Evolutionary conservation across 2,329 filamentous ascomycete species (phyloP).

Genomic region (Didymella pomorum): DNA sequence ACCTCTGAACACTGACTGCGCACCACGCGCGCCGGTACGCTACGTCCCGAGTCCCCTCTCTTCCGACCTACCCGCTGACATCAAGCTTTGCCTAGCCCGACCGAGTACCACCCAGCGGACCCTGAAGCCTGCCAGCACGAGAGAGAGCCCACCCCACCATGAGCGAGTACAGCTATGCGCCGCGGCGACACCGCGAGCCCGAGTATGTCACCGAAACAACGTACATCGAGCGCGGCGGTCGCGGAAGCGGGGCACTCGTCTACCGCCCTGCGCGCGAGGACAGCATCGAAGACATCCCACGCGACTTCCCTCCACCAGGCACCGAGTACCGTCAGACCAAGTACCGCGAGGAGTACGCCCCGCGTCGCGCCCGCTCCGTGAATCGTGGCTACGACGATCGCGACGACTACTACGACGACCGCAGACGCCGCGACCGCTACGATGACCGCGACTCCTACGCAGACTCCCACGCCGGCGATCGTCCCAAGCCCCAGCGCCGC

Average conservation of each 20-base stretch:
- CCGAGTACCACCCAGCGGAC: conserved; percentile 20
- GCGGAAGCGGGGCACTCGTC: conserved; percentile 55
- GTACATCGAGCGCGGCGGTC: conserved; percentile 60
- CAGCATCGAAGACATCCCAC: conserved; percentile 83
- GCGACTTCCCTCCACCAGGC: conserved; percentile 81
- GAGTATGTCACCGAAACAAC: conserved; percentile 61
- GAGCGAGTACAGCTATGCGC: conserved; percentile 61
- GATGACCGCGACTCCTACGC: conserved; percentile 57
- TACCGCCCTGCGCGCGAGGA: conserved; percentile 70
- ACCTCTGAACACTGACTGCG: conserved; percentile 5
- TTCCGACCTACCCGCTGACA: conserved; percentile 24
- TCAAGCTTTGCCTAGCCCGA: conserved; percentile 27
- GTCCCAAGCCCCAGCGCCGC: conserved; percentile 56
- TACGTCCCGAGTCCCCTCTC: conserved; percentile 5
- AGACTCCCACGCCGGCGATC: conserved; percentile 53
- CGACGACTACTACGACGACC: conserved; percentile 54
- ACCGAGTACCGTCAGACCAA: conserved; percentile 56
- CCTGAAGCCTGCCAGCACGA: conserved; percentile 21
- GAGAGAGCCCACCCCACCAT: conserved; percentile 43
- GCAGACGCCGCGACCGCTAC: conserved; percentile 38
- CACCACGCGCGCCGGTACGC: conserved; percentile 33
- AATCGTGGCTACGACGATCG: conserved; percentile 65
- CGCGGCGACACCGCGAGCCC: conserved; percentile 59
- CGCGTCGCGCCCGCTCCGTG: conserved; percentile 69
- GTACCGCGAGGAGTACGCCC: conserved; percentile 58